Evolutionary conservation across 129 eudicot species (phyloP).

Genomic region (Silybum marianum): DNA sequence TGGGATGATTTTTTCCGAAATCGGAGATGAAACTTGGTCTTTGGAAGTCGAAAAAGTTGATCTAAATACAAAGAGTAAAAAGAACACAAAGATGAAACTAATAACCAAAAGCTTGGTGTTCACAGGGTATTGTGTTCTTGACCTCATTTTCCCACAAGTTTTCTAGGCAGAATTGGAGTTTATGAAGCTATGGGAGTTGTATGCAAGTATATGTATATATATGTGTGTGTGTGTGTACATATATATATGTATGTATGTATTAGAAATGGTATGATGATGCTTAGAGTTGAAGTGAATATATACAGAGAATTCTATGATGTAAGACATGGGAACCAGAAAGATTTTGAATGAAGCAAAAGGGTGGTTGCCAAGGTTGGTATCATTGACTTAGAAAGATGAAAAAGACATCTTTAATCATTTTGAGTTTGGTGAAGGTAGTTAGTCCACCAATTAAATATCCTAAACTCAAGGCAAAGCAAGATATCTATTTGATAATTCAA

Average conservation of each 20-base stretch:
- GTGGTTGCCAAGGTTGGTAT: conserved; percentile 57
- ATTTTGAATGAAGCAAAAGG: conserved; percentile 58
- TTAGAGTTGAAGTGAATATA: conserved; percentile 38
- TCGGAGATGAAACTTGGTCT: conserved; percentile 31
- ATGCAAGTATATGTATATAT: conserved; percentile 23
- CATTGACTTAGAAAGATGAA: conserved; percentile 28
- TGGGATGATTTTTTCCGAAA: conserved; percentile 32
- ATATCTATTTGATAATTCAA: neutral
- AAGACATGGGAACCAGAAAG: conserved; percentile 58
- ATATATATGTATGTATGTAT: neutral
- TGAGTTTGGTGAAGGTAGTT: conserved; percentile 27
- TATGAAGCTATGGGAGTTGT: conserved; percentile 9
- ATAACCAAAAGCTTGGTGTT: conserved; percentile 59
- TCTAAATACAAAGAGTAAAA: conserved; percentile 64
- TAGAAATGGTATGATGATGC: conserved; percentile 29
- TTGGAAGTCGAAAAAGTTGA: conserved; percentile 58
- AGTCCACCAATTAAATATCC: neutral
- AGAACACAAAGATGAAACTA: conserved; percentile 43
- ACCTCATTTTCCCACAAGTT: conserved; percentile 53
- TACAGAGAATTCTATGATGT: conserved; percentile 37
- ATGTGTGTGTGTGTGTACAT: conserved; percentile 1
- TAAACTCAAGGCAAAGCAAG: conserved; percentile 21
- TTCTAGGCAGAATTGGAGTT: neutral
- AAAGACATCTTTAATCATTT: conserved; percentile 11
- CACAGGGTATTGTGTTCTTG: conserved; percentile 54